phyloP scores from a whole-genome alignment of 805 yeast species.

The Starmerella stigmatis region DNA sequence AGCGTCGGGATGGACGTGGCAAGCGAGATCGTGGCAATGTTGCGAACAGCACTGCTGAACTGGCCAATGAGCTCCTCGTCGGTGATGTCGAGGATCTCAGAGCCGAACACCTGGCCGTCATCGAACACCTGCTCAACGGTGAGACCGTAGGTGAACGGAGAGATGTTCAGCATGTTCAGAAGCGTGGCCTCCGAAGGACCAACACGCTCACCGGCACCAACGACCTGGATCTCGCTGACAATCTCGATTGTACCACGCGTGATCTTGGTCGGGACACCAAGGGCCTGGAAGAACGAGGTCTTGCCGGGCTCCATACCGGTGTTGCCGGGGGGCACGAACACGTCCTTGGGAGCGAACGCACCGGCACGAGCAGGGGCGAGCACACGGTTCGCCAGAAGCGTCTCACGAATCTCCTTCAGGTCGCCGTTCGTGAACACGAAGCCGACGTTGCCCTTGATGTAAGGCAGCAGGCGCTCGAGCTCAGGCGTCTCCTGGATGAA shows the following conservation, averaged over 20 bases:
- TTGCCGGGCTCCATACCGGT: conserved; percentile 99
- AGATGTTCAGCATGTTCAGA: conserved; percentile 98
- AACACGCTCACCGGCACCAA: conserved; percentile 72
- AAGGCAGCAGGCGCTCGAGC: conserved; percentile 87
- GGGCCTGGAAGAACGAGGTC: conserved; percentile 99
- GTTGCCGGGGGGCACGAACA: conserved; percentile 97
- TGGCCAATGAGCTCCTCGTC: conserved; percentile 90
- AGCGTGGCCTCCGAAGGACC: conserved; percentile 99
- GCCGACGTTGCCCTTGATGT: conserved; percentile 97
- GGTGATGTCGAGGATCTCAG: conserved; percentile 93
- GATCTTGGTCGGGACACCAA: conserved; percentile 99
- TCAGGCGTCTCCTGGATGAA: conserved; percentile 91
- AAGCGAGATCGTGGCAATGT: conserved; percentile 92
- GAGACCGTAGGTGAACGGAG: conserved; percentile 99
- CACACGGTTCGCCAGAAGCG: conserved; percentile 81
- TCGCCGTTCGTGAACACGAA: conserved; percentile 97
- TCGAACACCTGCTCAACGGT: conserved; percentile 94
- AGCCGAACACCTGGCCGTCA: conserved; percentile 96
- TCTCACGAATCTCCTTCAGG: conserved; percentile 85
- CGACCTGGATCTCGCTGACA: conserved; percentile 93
- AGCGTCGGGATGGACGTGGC: conserved; percentile 99
- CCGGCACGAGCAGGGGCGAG: conserved; percentile 99
- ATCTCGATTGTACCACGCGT: conserved; percentile 99
- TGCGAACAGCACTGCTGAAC: conserved; percentile 84
- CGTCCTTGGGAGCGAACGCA: conserved; percentile 97